These are phyloP conservation scores for Phalaenopsis aphrodite DNA, from an alignment of 106 monocot species.

Conservation along the genomic window DNA sequence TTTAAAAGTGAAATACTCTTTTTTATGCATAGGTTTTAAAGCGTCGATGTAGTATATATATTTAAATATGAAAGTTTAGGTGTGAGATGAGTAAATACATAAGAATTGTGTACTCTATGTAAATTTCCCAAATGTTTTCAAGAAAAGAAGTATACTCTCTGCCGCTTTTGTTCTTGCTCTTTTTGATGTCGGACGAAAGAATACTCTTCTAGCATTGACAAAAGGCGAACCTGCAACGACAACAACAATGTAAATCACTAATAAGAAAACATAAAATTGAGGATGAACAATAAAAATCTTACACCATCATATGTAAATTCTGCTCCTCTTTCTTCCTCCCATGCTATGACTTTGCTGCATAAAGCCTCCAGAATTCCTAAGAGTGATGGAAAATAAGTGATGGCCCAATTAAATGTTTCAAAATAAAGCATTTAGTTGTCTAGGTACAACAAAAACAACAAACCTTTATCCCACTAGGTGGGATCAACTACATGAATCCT, in stretches of 20 bases:
- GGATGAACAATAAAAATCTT: conserved; percentile 3
- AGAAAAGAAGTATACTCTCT: conserved; percentile 27
- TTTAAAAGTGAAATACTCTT: too few species aligned
- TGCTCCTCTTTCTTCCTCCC: conserved; percentile 60
- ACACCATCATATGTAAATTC: conserved; percentile 64
- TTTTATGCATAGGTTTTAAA: too few species aligned
- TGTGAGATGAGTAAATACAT: too few species aligned
- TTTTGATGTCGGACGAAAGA: conserved; percentile 46
- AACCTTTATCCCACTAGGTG: too few species aligned
- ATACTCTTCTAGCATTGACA: conserved; percentile 77
- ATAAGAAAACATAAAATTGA: neutral
- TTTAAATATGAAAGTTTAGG: too few species aligned
- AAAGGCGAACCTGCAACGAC: conserved; percentile 33
- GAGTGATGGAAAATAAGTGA: neutral
- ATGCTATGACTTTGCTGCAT: conserved; percentile 38
- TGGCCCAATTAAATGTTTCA: neutral
- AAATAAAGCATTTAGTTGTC: neutral
- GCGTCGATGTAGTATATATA: too few species aligned
- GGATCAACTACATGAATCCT: too few species aligned
- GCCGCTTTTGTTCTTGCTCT: conserved; percentile 53
- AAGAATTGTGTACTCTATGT: too few species aligned
- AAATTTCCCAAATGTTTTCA: neutral
- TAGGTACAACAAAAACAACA: neutral
- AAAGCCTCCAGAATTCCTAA: conserved; percentile 54
- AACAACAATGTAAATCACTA: neutral